These are phyloP conservation scores for Podila epigama DNA, from an alignment of 192 early-diverging fungal genomes.

Conservation along the genomic window DNA sequence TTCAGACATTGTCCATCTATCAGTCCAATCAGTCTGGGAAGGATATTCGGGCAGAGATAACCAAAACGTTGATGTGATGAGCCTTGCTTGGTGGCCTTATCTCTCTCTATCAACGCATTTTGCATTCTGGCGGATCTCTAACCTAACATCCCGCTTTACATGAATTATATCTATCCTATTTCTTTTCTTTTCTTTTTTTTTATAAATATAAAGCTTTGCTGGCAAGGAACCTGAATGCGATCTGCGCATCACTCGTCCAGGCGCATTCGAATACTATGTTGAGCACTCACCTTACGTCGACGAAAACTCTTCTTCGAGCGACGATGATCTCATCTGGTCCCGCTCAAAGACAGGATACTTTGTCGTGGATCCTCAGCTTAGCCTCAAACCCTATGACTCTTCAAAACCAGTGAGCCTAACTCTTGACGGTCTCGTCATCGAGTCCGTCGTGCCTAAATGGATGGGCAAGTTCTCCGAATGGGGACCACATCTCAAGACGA, in stretches of 20 bases:
- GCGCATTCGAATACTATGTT: slow-evolving; percentile 90
- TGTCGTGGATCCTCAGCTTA: slow-evolving; percentile 89
- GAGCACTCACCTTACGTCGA: slow-evolving; percentile 47
- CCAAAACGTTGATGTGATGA: no score
- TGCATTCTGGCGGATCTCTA: no score
- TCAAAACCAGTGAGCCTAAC: slow-evolving; percentile 57
- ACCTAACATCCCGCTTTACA: no score
- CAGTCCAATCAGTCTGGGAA: no score
- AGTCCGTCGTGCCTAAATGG: slow-evolving; percentile 98
- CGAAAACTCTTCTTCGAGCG: no score
- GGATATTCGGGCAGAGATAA: no score
- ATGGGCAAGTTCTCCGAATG: slow-evolving; percentile 85
- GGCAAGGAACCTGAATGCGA: slow-evolving; percentile 59
- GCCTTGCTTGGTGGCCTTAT: slow-evolving; percentile 12
- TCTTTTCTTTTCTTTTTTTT: slow-evolving; percentile 32
- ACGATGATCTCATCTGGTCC: slow-evolving; percentile 7
- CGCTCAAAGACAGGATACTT: slow-evolving; percentile 70
- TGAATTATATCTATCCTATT: slow-evolving; percentile 4
- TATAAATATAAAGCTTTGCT: slow-evolving; percentile 35
- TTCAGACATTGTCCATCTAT: no score
- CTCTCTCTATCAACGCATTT: slow-evolving; percentile 6
- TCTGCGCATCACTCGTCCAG: slow-evolving; percentile 66
- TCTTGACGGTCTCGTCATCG: slow-evolving; percentile 87
- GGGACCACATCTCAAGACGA: slow-evolving; percentile 73
- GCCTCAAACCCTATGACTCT: slow-evolving; percentile 8